Conservation (phyloP, 129 eudicot genomes). For the Centella asiatica region DNA sequence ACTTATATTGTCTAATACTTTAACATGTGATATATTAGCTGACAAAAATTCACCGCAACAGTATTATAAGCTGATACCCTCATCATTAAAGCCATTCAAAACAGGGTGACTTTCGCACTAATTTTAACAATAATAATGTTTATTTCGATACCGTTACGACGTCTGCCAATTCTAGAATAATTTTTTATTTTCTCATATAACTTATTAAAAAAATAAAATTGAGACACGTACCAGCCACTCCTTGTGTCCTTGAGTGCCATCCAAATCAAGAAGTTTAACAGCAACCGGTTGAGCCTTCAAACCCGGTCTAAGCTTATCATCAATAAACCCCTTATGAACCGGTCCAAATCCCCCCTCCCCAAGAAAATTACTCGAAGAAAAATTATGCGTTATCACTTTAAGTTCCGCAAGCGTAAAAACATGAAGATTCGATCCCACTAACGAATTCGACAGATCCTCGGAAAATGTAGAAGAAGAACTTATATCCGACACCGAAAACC, state of each 20-base stretch:
- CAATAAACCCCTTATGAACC: constrained; percentile 82
- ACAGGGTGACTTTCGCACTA: too few species aligned
- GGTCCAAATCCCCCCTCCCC: constrained; percentile 95
- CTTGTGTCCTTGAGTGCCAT: constrained; percentile 72
- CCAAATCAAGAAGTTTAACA: constrained; percentile 73
- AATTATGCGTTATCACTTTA: constrained; percentile 66
- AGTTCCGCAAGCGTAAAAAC: constrained; percentile 59
- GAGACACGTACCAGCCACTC: constrained; percentile 69
- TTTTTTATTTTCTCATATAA: neutral
- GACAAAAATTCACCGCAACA: too few species aligned
- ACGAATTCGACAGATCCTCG: constrained; percentile 53
- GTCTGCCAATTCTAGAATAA: neutral
- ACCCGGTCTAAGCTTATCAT: constrained; percentile 65
- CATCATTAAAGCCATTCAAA: too few species aligned
- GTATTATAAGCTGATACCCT: too few species aligned
- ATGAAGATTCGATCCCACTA: constrained; percentile 63
- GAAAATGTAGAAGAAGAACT: constrained; percentile 51
- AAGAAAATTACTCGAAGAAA: constrained; percentile 64
- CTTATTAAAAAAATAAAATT: neutral
- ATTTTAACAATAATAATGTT: too few species aligned
- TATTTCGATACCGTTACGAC: too few species aligned
- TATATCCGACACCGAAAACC: constrained; percentile 42
- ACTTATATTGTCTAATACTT: too few species aligned
- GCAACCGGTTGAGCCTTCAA: constrained; percentile 91
- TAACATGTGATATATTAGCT: too few species aligned